Conservation (phyloP, 2,329 filamentous ascomycete species). For the Chaetomium globosum region DNA sequence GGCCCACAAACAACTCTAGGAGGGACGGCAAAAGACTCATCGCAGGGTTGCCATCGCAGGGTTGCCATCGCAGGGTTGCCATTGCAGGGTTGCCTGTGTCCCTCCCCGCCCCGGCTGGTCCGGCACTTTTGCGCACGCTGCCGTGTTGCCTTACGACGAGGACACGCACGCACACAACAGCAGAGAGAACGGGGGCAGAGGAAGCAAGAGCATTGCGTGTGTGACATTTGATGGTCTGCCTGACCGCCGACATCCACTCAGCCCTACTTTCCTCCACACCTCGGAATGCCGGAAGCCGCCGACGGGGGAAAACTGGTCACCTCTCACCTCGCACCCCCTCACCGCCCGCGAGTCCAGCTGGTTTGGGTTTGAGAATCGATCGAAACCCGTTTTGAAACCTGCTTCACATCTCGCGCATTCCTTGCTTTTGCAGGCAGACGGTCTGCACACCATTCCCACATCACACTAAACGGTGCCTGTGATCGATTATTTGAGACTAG, state of each 20-base stretch:
- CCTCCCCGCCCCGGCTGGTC: background rate
- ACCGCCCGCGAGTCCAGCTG: background rate
- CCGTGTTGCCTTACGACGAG: constrained; percentile 12
- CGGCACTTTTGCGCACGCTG: background rate
- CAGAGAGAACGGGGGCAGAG: background rate
- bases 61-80: no score
- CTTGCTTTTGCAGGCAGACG: background rate
- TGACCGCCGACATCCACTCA: background rate
- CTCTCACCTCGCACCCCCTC: background rate
- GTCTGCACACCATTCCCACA: background rate
- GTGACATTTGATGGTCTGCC: background rate
- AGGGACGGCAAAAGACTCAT: constrained; percentile 10
- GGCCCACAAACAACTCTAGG: background rate
- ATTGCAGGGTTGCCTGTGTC: constrained; percentile 6
- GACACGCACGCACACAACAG: constrained; percentile 1
- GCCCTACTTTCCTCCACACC: background rate
- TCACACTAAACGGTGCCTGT: constrained; percentile 8
- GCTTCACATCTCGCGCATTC: background rate
- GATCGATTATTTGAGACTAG: constrained; percentile 8
- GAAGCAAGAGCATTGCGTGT: background rate
- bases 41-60: background rate
- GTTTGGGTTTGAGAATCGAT: background rate
- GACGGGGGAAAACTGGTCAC: background rate
- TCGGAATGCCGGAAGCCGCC: background rate
- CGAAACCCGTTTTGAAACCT: background rate